Percentiles rank a stretch among this genome's conserved stretches.
phyloP scores from a whole-genome alignment of 352 stramenopile genomes.

The Albugo laibachii region DNA sequence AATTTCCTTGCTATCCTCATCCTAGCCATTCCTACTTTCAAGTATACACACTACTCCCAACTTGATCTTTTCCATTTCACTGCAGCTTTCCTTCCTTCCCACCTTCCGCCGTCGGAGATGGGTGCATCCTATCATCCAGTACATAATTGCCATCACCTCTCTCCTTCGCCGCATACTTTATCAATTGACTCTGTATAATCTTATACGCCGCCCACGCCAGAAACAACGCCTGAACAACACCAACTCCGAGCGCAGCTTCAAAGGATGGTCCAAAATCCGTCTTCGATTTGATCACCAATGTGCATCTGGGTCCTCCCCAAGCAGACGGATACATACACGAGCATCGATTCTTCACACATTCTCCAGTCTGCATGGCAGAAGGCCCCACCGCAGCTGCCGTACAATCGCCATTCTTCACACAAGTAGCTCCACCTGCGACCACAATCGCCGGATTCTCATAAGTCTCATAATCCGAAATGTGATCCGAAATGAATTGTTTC shows the following conservation, averaged over 20 bases:
- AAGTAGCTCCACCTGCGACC: slow-evolving; percentile 20
- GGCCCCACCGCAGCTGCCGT: slow-evolving; percentile 13
- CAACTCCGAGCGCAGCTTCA: slow-evolving; percentile 6
- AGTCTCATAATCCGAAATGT: slow-evolving; percentile 28
- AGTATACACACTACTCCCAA: too few relatives aligned
- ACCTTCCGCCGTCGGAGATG: too few relatives aligned
- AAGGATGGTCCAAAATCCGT: slow-evolving; percentile 23
- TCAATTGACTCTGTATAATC: slow-evolving; percentile 1
- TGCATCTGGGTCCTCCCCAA: slow-evolving; percentile 28
- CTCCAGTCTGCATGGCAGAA: slow-evolving; percentile 11
- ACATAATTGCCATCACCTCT: too few relatives aligned
- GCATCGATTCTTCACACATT: slow-evolving; percentile 14
- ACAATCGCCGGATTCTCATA: slow-evolving; percentile 18
- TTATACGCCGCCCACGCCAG: slow-evolving; percentile 7
- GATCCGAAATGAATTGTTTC: slow-evolving; percentile 24
- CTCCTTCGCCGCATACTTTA: too few relatives aligned
- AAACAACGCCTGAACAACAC: background rate
- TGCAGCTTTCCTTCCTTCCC: too few relatives aligned
- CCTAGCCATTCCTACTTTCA: too few relatives aligned
- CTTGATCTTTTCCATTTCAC: too few relatives aligned
- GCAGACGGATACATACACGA: slow-evolving; percentile 13
- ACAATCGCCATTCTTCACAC: slow-evolving; percentile 20
- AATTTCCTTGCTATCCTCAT: too few relatives aligned
- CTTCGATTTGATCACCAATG: slow-evolving; percentile 9
- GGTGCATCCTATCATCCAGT: too few relatives aligned